Evolutionary conservation across 805 yeast genomes (phyloP).

Genomic region (Yamadazyma olivae): DNA sequence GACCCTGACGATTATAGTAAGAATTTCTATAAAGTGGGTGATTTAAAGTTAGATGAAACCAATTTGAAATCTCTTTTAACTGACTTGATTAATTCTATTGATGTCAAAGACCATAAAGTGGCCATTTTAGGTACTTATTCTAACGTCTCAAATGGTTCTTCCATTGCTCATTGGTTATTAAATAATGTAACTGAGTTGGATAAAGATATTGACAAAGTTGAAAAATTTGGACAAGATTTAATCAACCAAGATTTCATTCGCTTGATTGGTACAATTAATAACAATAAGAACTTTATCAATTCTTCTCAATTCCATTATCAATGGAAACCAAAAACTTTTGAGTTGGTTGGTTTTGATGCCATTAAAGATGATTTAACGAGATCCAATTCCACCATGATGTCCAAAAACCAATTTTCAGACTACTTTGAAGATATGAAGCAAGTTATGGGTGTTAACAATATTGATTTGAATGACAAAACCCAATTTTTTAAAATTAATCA

Average conservation of each 20-base stretch:
- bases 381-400: constrained; percentile 7
- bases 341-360: constrained; percentile 30
- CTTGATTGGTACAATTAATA: constrained; percentile 58
- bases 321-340: constrained; percentile 73
- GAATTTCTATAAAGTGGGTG: constrained; percentile 29
- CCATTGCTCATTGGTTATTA: constrained; percentile 58
- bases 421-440: constrained; percentile 44
- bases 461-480: constrained; percentile 49
- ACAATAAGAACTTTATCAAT: constrained; percentile 59
- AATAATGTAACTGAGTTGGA: constrained; percentile 41
- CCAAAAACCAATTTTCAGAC: constrained; percentile 17
- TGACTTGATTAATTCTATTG: constrained; percentile 40
- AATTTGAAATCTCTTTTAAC: constrained; percentile 32
- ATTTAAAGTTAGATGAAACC: constrained; percentile 22
- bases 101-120: constrained; percentile 53
- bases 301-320: constrained; percentile 73
- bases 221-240: constrained; percentile 70
- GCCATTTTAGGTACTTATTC: constrained; percentile 69
- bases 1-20: constrained; percentile 20
- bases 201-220: constrained; percentile 56
- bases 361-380: constrained; percentile 6
- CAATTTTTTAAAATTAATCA: constrained; percentile 49
- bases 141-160: constrained; percentile 58
- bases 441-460: constrained; percentile 40
- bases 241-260: constrained; percentile 58